Base-by-base conservation (phyloP, 805 yeast genomes). In the Jamesozyma rosinii region DNA sequence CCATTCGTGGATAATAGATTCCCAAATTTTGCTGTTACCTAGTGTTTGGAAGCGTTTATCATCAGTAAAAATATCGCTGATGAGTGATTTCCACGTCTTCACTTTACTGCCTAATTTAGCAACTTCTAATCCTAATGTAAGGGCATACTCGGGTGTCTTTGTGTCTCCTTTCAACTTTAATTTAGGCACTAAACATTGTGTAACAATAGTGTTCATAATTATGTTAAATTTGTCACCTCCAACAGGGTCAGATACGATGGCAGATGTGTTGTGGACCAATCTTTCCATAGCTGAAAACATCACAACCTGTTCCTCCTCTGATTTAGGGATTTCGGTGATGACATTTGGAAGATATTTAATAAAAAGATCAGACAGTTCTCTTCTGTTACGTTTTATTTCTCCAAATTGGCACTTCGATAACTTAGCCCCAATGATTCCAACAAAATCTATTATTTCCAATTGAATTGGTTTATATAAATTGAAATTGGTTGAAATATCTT, bases 51-150 rank as follows among this genome's bases (percentile, higher is more conserved):
- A 55, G 30, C 46, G 48, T 35, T 50, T 58, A 20, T 58, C 57
- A 55, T 84, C 95, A 55, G 73, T 69, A 44, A 85, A 71, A 0
- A 77, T 61, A 39, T 90, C 97, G 35, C 66, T 67, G 1, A 88
- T 71, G 19, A 78, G 47, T 2, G 70, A 57, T 52, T 75, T 82
- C 94, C 96, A 84, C 2, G 63, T 68, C 54, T 72, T 81, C 46
- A 62, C 63, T 52, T 45, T 70, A 56, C 51, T 55, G 38, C 56
- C 57, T 15, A 55, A 38, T 14, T 49, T 50, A 3, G 65, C 48
- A 13, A 64, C 39, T 6, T 50, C 61, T 33, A 49, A 61, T 18
- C 82, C 53, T 19, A 87, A 61, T 2, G 66, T 60, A 15, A 81
- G 43, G 2, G 74, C 66, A 44, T 68, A 66, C 0, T 51, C 43